Conservation (phyloP, 2,329 filamentous ascomycete genomes). For the Arachnopeziza araneosa region DNA sequence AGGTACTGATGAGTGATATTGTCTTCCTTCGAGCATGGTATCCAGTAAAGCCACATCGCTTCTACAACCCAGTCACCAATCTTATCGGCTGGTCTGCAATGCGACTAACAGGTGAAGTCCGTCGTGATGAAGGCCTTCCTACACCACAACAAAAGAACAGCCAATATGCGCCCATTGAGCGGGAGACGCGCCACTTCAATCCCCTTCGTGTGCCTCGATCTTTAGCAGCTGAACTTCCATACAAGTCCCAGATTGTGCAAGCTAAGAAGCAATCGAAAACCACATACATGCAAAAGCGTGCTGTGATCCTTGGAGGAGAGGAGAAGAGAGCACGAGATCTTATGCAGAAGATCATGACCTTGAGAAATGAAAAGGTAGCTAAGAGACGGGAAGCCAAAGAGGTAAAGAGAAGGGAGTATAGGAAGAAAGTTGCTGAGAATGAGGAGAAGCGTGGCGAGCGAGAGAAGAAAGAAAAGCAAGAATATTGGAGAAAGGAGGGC, state of each 20-base stretch:
- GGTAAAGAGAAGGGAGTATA: slow-evolving; percentile 72
- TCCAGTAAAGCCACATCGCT: slow-evolving; percentile 87
- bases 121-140: slow-evolving; percentile 65
- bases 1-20: slow-evolving; percentile 93
- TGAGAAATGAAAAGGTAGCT: slow-evolving; percentile 84
- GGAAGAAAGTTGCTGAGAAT: slow-evolving; percentile 73
- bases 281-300: slow-evolving; percentile 93
- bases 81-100: slow-evolving; percentile 87
- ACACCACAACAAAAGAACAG: slow-evolving; percentile 81
- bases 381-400: slow-evolving; percentile 84
- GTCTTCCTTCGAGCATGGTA: slow-evolving; percentile 97
- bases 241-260: slow-evolving; percentile 81
- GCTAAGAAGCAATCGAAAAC: slow-evolving; percentile 73
- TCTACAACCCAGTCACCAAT: slow-evolving; percentile 96
- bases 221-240: slow-evolving; percentile 79
- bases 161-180: slow-evolving; percentile 68
- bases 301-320: slow-evolving; percentile 78
- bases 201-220: slow-evolving; percentile 65
- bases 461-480: slow-evolving; percentile 87
- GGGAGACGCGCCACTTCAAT: slow-evolving; percentile 70
- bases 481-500: slow-evolving; percentile 89
- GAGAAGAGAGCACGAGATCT: slow-evolving; percentile 85
- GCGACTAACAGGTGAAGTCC: slow-evolving; percentile 89
- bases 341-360: slow-evolving; percentile 86
- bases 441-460: slow-evolving; percentile 79